A percentile compares a stretch with the other conserved stretches of the same genome.
Conservation (phyloP, 805 yeast species). For the Nematodospora valgi region DNA sequence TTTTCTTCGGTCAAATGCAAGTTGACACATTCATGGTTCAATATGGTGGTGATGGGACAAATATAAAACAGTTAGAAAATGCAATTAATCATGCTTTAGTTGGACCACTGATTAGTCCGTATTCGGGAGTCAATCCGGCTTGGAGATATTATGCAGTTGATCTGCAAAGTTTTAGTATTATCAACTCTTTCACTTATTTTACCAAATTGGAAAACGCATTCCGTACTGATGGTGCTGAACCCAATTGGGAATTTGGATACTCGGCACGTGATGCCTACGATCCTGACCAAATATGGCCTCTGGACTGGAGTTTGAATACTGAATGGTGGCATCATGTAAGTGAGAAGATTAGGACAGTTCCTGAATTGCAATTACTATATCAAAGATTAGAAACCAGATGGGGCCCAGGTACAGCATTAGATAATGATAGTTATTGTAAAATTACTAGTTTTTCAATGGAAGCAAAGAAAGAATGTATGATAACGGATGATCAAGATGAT, state of each 20-base stretch:
- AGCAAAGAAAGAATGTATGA: slow-evolving; percentile 17
- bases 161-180: slow-evolving; percentile 52
- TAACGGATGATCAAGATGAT: slow-evolving; percentile 20
- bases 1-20: slow-evolving; percentile 73
- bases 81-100: slow-evolving; percentile 62
- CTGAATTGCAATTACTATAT: slow-evolving; percentile 7
- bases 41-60: slow-evolving; percentile 46
- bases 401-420: slow-evolving; percentile 30
- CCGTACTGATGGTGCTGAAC: slow-evolving; percentile 50
- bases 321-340: slow-evolving; percentile 56
- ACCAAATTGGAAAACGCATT: slow-evolving; percentile 59
- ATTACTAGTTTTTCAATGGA: slow-evolving; percentile 19
- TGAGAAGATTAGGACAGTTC: slow-evolving; percentile 26
- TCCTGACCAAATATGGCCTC: slow-evolving; percentile 54
- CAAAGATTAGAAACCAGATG: slow-evolving; percentile 31
- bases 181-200: slow-evolving; percentile 58
- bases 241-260: slow-evolving; percentile 62
- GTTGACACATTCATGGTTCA: slow-evolving; percentile 62
- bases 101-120: slow-evolving; percentile 64
- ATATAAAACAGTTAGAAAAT: slow-evolving; percentile 25
- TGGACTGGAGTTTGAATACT: slow-evolving; percentile 57
- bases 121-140: slow-evolving; percentile 57
- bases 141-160: slow-evolving; percentile 75
- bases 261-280: slow-evolving; percentile 60
- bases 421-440: slow-evolving; percentile 19